These are phyloP conservation scores for Coemansia sp. DNA, from an alignment of 192 early-diverging fungal genomes.

Conservation along the genomic window DNA sequence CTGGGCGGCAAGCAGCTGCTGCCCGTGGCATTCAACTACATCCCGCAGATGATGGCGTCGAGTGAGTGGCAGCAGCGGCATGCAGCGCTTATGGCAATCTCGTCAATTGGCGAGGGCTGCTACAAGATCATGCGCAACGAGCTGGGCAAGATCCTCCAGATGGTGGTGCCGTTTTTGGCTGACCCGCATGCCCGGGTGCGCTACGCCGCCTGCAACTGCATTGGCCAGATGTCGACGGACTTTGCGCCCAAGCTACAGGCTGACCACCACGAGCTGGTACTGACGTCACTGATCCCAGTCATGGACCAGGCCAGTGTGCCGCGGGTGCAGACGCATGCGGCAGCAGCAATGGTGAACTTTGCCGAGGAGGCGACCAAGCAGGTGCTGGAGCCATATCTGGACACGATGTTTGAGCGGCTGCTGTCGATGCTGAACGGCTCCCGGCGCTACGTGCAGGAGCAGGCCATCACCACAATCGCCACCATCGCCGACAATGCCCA, in stretches of 20 bases:
- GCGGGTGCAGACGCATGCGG: conserved; percentile 92
- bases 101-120: conserved; percentile 96
- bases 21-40: conserved; percentile 80
- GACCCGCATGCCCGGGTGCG: conserved; percentile 95
- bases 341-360: conserved; percentile 97
- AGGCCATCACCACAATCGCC: conserved; percentile 97
- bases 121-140: conserved; percentile 90
- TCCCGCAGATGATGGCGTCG: conserved; percentile 84
- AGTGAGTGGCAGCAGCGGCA: conserved; percentile 87
- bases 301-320: conserved; percentile 78
- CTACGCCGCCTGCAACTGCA: conserved; percentile 92
- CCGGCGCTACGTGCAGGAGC: conserved; percentile 96
- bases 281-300: conserved; percentile 77
- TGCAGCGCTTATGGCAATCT: conserved; percentile 90
- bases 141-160: conserved; percentile 76
- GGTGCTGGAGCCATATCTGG: conserved; percentile 83
- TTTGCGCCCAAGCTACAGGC: conserved; percentile 79
- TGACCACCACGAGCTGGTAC: conserved; percentile 67
- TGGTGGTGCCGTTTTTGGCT: conserved; percentile 76
- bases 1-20: conserved; percentile 86
- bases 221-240: conserved; percentile 98
- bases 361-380: conserved; percentile 84
- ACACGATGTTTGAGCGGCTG: conserved; percentile 83
- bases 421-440: conserved; percentile 77
- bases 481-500: conserved; percentile 95